These are phyloP conservation scores for Pharus latifolius DNA, from an alignment of 176 grass and related monocot genomes.

Conservation along the genomic window DNA sequence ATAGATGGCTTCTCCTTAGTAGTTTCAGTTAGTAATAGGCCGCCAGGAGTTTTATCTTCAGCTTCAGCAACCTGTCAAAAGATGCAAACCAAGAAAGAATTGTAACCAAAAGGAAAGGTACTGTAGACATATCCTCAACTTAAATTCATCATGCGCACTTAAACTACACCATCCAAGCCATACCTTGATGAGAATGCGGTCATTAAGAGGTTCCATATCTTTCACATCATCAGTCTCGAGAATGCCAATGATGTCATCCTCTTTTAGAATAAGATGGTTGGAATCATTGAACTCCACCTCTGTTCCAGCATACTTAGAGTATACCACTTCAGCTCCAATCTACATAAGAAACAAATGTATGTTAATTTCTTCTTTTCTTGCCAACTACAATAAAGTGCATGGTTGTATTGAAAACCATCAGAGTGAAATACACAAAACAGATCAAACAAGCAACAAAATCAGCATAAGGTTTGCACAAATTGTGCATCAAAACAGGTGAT, in stretches of 20 bases:
- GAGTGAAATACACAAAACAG: neutral
- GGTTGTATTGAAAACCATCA: neutral
- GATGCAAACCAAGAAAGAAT: neutral
- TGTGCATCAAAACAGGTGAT: neutral
- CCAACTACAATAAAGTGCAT: neutral
- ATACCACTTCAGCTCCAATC: slow-evolving; percentile 55
- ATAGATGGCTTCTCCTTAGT: slow-evolving; percentile 74
- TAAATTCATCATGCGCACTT: neutral
- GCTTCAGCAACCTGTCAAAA: slow-evolving; percentile 53
- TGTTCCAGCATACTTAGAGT: slow-evolving; percentile 79
- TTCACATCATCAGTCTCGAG: slow-evolving; percentile 61
- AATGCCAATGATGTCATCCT: slow-evolving; percentile 72
- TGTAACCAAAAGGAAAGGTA: neutral
- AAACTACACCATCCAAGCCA: neutral
- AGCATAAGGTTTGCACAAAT: neutral
- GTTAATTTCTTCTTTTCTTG: neutral
- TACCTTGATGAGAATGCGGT: slow-evolving; percentile 66
- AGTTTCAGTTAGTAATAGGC: slow-evolving; percentile 54
- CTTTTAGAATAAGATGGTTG: slow-evolving; percentile 75
- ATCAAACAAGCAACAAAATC: neutral
- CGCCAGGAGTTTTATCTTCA: slow-evolving; percentile 70
- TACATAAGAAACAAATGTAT: slow-evolving; percentile 17
- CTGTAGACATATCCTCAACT: neutral
- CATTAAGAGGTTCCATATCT: slow-evolving; percentile 68
- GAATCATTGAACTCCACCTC: slow-evolving; percentile 71